Evolutionary conservation across 768 basidiomycete genomes (phyloP).

Genomic region (Roridomyces roridus): DNA sequence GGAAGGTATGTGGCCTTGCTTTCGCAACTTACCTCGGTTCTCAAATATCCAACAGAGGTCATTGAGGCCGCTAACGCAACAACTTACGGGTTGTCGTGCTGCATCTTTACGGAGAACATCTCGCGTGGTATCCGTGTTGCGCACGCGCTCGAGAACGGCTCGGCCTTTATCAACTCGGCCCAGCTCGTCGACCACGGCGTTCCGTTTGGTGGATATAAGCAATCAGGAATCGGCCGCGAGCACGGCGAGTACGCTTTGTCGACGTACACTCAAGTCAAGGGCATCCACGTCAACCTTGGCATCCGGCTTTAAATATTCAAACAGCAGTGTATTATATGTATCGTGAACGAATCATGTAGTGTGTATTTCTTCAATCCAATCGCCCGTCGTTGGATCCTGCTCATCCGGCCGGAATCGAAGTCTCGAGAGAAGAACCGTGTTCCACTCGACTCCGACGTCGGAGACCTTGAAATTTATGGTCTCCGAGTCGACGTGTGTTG

Average conservation of each 20-base stretch:
- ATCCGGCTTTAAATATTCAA: slow-evolving; percentile 3
- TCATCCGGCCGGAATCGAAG: slow-evolving; percentile 10
- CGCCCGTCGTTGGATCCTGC: background rate
- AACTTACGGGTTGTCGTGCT: slow-evolving; percentile 85
- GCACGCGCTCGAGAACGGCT: slow-evolving; percentile 77
- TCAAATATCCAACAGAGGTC: slow-evolving; percentile 58
- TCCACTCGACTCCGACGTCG: background rate
- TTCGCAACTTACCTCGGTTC: background rate
- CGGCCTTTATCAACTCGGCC: slow-evolving; percentile 51
- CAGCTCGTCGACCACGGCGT: slow-evolving; percentile 59
- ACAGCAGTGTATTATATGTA: too few relatives aligned
- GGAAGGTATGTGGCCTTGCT: slow-evolving; percentile 36
- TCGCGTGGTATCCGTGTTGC: slow-evolving; percentile 75
- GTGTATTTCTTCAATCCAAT: background rate
- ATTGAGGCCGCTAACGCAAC: slow-evolving; percentile 85
- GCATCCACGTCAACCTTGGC: slow-evolving; percentile 69
- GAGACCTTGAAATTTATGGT: slow-evolving; percentile 8
- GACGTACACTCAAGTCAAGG: slow-evolving; percentile 74
- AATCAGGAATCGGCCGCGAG: slow-evolving; percentile 83
- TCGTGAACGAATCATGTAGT: too few relatives aligned
- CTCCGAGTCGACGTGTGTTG: background rate
- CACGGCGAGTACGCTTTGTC: slow-evolving; percentile 77
- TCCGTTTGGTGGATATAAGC: slow-evolving; percentile 89
- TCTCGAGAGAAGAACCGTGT: slow-evolving; percentile 12
- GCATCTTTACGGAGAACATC: slow-evolving; percentile 85